Conservation (phyloP, 106 monocot genomes). For the Vanilla planifolia region DNA sequence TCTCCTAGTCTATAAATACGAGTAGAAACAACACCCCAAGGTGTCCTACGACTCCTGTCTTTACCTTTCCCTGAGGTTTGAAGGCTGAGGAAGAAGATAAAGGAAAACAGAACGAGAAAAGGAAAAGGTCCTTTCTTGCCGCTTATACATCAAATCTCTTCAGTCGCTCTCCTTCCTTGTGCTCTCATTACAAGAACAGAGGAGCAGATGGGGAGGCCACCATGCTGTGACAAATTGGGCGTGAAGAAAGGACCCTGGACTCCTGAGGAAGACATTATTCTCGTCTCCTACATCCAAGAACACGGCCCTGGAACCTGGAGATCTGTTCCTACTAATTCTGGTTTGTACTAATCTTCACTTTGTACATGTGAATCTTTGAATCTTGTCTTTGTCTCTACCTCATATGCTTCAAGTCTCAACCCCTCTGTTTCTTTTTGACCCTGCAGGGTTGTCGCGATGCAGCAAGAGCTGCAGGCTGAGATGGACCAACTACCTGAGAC, state of each 20-base stretch:
- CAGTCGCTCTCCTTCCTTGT: no score
- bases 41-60: neutral
- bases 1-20: no score
- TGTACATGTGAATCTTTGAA: no score
- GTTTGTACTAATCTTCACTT: no score
- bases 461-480: conserved; percentile 10
- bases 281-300: conserved; percentile 54
- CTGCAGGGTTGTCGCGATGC: conserved; percentile 6
- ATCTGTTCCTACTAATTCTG: conserved; percentile 38
- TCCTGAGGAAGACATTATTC: conserved; percentile 54
- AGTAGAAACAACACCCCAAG: neutral
- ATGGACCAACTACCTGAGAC: conserved; percentile 12
- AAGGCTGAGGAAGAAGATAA: no score
- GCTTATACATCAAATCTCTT: neutral
- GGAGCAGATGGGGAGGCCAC: conserved; percentile 1
- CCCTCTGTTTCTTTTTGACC: no score
- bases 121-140: no score
- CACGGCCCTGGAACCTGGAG: conserved; percentile 47
- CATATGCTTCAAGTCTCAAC: no score
- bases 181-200: neutral
- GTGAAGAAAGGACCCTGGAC: conserved; percentile 66
- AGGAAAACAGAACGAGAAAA: no score
- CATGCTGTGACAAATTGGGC: neutral
- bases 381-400: no score
- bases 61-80: neutral